phyloP scores from a whole-genome alignment of 2,329 filamentous ascomycete species.

The Beauveria asiatica region DNA sequence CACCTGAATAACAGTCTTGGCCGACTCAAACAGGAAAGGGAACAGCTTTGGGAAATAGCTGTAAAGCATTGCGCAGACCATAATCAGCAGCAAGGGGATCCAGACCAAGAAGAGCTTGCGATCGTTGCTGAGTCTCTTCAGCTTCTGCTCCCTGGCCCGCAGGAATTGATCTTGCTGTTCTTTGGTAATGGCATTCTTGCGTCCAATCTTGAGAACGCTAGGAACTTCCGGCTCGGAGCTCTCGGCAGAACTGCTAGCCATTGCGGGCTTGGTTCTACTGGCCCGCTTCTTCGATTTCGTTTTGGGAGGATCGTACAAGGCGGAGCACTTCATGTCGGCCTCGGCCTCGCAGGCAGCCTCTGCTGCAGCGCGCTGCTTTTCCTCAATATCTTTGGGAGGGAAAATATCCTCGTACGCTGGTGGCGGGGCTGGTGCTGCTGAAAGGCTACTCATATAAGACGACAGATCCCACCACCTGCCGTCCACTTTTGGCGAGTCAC shows the following conservation, averaged over 20 bases:
- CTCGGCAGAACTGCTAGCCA: background rate
- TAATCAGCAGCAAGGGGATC: conserved; percentile 43
- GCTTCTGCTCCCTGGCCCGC: conserved; percentile 50
- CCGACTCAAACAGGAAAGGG: conserved; percentile 25
- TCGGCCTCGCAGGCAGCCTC: conserved; percentile 50
- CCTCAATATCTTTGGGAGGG: conserved; percentile 45
- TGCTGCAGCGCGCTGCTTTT: conserved; percentile 49
- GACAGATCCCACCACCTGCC: conserved; percentile 62
- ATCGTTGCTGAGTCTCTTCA: conserved; percentile 56
- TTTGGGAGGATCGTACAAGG: conserved; percentile 39
- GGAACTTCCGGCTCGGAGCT: conserved; percentile 27
- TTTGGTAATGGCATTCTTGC: conserved; percentile 54
- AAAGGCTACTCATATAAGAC: conserved; percentile 39
- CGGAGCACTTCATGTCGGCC: conserved; percentile 49
- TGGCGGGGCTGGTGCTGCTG: conserved; percentile 46
- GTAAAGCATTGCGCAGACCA: conserved; percentile 42
- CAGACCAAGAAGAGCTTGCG: conserved; percentile 61
- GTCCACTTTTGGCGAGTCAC: conserved; percentile 35
- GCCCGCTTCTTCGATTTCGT: conserved; percentile 16
- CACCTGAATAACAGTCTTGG: conserved; percentile 23
- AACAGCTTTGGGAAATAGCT: conserved; percentile 42
- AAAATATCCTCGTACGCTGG: conserved; percentile 76
- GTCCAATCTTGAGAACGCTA: conserved; percentile 48
- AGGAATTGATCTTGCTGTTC: conserved; percentile 58
- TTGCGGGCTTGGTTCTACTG: conserved; percentile 22